phyloP scores from a whole-genome alignment of 2,329 filamentous ascomycete species.

The Botryotinia convoluta region DNA sequence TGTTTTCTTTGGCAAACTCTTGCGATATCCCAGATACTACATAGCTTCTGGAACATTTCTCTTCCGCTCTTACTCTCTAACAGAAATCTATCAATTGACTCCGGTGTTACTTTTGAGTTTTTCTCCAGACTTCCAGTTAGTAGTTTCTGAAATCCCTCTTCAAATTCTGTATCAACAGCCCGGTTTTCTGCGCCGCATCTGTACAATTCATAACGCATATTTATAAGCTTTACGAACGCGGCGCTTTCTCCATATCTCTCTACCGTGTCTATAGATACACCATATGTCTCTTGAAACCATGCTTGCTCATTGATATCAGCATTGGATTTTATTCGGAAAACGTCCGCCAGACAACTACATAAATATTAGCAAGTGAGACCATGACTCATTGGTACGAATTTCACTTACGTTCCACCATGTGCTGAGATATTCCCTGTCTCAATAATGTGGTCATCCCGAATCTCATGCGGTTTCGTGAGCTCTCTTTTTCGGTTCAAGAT shows the following conservation, averaged over 20 bases:
- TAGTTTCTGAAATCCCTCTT: neutral
- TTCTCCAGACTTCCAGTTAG: neutral
- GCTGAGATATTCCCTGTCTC: conserved; percentile 2
- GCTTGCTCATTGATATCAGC: neutral
- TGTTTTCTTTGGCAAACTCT: neutral
- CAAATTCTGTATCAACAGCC: neutral
- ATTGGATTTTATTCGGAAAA: conserved; percentile 4
- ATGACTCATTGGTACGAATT: neutral
- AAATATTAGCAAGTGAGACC: neutral
- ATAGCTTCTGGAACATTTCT: neutral
- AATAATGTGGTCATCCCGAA: neutral
- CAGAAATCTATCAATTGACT: neutral
- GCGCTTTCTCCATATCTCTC: neutral
- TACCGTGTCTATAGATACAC: neutral
- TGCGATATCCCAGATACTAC: neutral
- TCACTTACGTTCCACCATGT: conserved; percentile 15
- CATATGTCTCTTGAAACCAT: conserved; percentile 5
- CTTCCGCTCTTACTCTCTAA: neutral
- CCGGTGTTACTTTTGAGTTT: neutral
- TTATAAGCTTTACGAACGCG: conserved; percentile 3
- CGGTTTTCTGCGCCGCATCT: neutral
- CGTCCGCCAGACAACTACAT: conserved; percentile 4
- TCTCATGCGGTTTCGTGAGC: neutral
- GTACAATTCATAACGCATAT: conserved; percentile 12
- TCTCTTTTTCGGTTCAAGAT: conserved; percentile 8